These are phyloP conservation scores for Uronychia setigera DNA, from an alignment of 73 alveolate genomes.

Conservation along the genomic window DNA sequence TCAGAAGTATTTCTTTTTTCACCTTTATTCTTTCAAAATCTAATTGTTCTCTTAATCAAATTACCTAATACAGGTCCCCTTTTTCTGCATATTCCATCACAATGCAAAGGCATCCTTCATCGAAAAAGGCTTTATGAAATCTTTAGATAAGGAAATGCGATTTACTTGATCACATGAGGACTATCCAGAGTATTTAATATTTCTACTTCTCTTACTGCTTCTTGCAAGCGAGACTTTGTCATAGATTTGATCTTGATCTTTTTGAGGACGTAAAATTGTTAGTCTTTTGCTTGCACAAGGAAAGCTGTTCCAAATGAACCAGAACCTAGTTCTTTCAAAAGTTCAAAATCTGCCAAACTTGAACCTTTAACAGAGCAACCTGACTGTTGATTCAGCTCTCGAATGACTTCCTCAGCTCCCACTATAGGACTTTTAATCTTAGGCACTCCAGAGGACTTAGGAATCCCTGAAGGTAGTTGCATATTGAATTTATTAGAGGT, in stretches of 20 bases:
- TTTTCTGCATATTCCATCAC: slow-evolving; percentile 97
- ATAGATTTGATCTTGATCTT: slow-evolving; percentile 87
- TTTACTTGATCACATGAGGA: slow-evolving; percentile 82
- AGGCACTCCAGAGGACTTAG: background rate
- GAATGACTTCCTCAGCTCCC: background rate
- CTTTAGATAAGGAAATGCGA: background rate
- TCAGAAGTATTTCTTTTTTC: slow-evolving; percentile 66
- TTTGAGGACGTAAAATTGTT: slow-evolving; percentile 73
- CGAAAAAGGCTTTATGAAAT: slow-evolving; percentile 87
- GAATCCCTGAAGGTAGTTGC: background rate
- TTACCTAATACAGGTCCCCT: slow-evolving; percentile 92
- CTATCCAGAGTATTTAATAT: slow-evolving; percentile 83
- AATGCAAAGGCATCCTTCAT: slow-evolving; percentile 87
- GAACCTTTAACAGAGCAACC: background rate
- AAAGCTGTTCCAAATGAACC: background rate
- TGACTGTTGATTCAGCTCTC: background rate
- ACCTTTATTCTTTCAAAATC: slow-evolving; percentile 57
- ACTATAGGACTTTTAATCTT: too few species aligned
- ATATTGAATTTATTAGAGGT: background rate
- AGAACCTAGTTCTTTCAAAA: background rate
- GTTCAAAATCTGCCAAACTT: background rate
- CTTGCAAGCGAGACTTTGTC: slow-evolving; percentile 81
- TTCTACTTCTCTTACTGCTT: slow-evolving; percentile 90
- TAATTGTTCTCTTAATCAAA: slow-evolving; percentile 41
- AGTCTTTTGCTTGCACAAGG: slow-evolving; percentile 7